Evolutionary conservation across 1,284 basidiomycete genomes (phyloP).

Genomic region (Microbotryum lychnidis-dioicae): DNA sequence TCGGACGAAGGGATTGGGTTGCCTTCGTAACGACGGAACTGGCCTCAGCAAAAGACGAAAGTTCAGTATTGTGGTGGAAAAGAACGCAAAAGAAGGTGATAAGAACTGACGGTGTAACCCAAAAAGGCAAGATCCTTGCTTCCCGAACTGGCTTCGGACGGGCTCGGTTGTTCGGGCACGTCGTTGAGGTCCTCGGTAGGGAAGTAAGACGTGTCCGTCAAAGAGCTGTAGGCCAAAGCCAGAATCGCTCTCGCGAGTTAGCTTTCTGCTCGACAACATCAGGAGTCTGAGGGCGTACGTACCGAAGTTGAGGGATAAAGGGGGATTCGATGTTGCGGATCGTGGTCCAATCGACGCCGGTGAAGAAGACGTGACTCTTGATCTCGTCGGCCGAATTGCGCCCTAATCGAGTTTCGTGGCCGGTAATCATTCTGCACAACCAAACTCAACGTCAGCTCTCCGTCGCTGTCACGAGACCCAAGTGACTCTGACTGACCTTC

Average conservation of each 20-base stretch:
- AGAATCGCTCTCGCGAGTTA: constrained; percentile 6
- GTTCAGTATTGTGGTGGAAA: not conserved
- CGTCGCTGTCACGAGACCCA: not conserved
- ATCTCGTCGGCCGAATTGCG: constrained; percentile 65
- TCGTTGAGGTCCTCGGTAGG: constrained; percentile 90
- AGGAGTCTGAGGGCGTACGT: constrained; percentile 4
- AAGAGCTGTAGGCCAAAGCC: constrained; percentile 47
- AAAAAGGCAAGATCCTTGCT: constrained; percentile 64
- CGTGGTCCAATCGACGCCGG: constrained; percentile 86
- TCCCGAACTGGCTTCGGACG: constrained; percentile 52
- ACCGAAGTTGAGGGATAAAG: constrained; percentile 79
- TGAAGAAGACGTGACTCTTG: constrained; percentile 92
- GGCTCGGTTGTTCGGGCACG: constrained; percentile 51
- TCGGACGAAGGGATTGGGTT: constrained; percentile 13
- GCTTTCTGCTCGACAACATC: not conserved
- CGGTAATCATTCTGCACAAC: constrained; percentile 60
- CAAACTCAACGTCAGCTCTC: not conserved
- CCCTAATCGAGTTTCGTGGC: constrained; percentile 63
- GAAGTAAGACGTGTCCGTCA: constrained; percentile 95
- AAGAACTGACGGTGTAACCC: constrained; percentile 49
- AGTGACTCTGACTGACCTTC: constrained; percentile 47
- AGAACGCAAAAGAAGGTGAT: not conserved
- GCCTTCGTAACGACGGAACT: constrained; percentile 31
- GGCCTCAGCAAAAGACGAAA: not conserved
- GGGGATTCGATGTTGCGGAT: constrained; percentile 91